Evolutionary conservation across 2,329 filamentous ascomycete species (phyloP).

Genomic region (Ceratocystiopsis brevicomis): DNA sequence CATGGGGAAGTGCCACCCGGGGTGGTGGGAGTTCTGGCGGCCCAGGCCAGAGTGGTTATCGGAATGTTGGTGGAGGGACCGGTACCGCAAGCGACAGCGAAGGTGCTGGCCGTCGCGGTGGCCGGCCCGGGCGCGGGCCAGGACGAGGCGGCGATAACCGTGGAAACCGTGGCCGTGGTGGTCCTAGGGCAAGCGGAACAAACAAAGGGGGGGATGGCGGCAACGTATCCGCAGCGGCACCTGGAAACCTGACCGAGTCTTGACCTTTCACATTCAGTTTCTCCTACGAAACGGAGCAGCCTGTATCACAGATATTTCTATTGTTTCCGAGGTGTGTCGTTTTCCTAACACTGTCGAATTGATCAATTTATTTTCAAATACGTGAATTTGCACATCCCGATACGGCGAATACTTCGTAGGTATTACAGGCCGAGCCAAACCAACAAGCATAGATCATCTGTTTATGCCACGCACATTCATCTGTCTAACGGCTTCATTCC

Average conservation of each 20-base stretch:
- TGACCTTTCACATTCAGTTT: neutral
- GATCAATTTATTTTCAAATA: too few relatives aligned
- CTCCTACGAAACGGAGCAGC: neutral
- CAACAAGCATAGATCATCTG: too few relatives aligned
- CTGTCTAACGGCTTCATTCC: conserved; percentile 57
- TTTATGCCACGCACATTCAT: neutral
- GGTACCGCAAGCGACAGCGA: conserved; percentile 56
- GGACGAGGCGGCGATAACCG: conserved; percentile 37
- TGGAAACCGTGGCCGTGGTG: conserved; percentile 35
- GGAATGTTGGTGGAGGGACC: conserved; percentile 64
- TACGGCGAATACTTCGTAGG: too few relatives aligned
- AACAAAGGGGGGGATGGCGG: conserved; percentile 38
- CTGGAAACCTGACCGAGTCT: conserved; percentile 11
- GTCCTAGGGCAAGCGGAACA: conserved; percentile 15
- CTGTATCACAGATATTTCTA: neutral
- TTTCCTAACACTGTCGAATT: too few relatives aligned
- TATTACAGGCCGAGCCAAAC: too few relatives aligned
- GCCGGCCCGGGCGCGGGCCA: conserved; percentile 32
- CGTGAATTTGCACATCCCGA: too few relatives aligned
- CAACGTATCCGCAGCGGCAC: conserved; percentile 33
- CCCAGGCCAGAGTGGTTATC: conserved; percentile 50
- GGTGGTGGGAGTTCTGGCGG: conserved; percentile 34
- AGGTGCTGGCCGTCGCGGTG: conserved; percentile 33
- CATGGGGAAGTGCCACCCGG: conserved; percentile 46
- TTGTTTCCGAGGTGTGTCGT: neutral